Evolutionary conservation across 495 filamentous ascomycete species (phyloP), one percentile per base, ranked within the genome.

Genomic region (Collariella sp.): DNA sequence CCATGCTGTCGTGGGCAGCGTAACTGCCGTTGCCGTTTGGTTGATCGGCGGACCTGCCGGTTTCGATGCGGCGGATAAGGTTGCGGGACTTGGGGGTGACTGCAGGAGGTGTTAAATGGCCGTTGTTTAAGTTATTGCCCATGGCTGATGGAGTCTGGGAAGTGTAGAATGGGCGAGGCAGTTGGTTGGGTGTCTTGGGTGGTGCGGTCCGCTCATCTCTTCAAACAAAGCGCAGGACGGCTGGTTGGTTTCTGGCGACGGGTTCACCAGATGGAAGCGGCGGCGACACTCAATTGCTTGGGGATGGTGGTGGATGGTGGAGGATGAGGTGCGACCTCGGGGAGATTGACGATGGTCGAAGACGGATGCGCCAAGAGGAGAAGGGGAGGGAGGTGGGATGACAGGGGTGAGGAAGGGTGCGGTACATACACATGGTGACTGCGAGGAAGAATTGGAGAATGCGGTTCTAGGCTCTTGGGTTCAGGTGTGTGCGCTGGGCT

Each of bases 51-150:
- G 23, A 9, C 39, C 52, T 56, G 38, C 45, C 41, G 54, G 44
- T 57, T 20, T 40, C 49, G 23, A 56, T 20, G 7, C 57, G 57
- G 40, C 57, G 57, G 9, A 57, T 49, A n/a, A 47, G 31, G 29
- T 57, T 36, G 46, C 54, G 56, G 12, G 46, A 43, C 26, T 57
- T 54, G 50, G 60, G 34, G 19, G 54, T 54, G 38, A 60, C 61
- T 63, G 54, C 41, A 22, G 26, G 22, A 13, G 9, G n/a, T 42
- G 56, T 54, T 58, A 58, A 42, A 23, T 20, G 19, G 16, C 46
- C 41, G 56, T 20, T 40, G n/a, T 39, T 38, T 16, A 24, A 20
- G 38, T 31, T 31, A 31, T 47, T 50, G 31, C 44, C 35, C 56
- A 58, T 58, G 50, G 44, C 35, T 3, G 35, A 26, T 31, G 35